Base-by-base conservation (phyloP, 495 filamentous ascomycete species). In the Letharia lupina region DNA sequence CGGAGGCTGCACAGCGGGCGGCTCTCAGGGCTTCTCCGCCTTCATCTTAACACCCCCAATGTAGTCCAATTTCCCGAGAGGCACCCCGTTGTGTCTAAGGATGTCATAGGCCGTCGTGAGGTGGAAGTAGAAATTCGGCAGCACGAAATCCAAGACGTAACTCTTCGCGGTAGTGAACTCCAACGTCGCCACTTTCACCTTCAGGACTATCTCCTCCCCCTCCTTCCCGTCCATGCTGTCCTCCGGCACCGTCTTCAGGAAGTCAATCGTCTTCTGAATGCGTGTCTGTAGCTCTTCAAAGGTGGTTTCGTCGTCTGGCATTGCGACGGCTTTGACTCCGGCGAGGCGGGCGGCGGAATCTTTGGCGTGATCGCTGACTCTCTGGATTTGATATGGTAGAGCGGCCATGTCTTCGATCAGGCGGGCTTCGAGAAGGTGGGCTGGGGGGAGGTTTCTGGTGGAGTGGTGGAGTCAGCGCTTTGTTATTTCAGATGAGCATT, bases 121-220 rank as follows among this genome's bases (percentile, higher is more conserved):
- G 73, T 88, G 86, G 72, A 89, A 88, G 67, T 75, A 82, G 65
- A 86, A 77, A 67, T 87, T 84, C 45, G 85, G 82, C 18, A 81
- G 3, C 12, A 74, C 72, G 66, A 75, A 82, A 5, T 71, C 69
- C 28, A 66, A 44, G 31, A 80, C 65, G 70, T 82, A 82, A 0
- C 50, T 52, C 37, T 66, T 61, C 23, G 23, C 23, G 3, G 65
- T 61, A 16, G 70, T 70, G 59, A 75, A 70, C 3, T 67, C 65
- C 13, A 65, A 35, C 62, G 75, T 68, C 23, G 44, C 37, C 18
- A 61, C 60, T 8, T 69, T 70, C 10, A 78, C 33, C 31, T 69
- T 68, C n/a, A 77, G 65, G 62, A 69, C 65, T 41, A 80, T 62
- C 35, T 73, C 58, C 57, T 77, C 63, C 7, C 66, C 65, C 65